phyloP scores from a whole-genome alignment of 2,329 filamentous ascomycete genomes.

The Pseudogymnoascus sp. region DNA sequence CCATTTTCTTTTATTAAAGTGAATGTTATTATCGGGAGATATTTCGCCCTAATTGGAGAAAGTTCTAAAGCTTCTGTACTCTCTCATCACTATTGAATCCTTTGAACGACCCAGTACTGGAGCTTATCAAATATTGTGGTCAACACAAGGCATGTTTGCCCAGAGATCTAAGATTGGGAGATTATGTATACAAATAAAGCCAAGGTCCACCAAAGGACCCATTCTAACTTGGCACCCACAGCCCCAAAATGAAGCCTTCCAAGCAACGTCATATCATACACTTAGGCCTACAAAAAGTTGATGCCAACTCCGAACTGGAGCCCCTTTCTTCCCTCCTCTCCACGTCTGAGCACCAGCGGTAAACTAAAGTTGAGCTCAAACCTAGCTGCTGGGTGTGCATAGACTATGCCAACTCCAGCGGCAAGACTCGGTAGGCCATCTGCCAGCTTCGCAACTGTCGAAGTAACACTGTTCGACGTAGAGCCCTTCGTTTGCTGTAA shows the following conservation, averaged over 20 bases:
- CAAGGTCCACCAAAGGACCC: not conserved
- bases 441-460: slow-evolving; percentile 61
- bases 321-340: slow-evolving; percentile 85
- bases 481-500: slow-evolving; percentile 48
- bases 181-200: not conserved
- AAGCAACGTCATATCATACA: slow-evolving; percentile 1
- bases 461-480: slow-evolving; percentile 27
- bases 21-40: not conserved
- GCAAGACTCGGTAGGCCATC: slow-evolving; percentile 76
- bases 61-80: not conserved
- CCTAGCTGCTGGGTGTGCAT: slow-evolving; percentile 84
- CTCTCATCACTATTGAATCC: too few species aligned
- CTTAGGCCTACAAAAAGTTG: slow-evolving; percentile 65
- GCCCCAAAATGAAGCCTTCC: not conserved
- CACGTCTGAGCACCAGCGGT: slow-evolving; percentile 70
- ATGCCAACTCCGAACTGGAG: slow-evolving; percentile 94
- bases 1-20: not conserved
- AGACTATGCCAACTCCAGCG: slow-evolving; percentile 83
- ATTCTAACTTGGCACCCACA: not conserved
- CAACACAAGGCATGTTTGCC: not conserved
- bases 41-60: not conserved
- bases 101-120: not conserved
- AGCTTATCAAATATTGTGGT: not conserved
- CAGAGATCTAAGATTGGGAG: slow-evolving; percentile 7
- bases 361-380: slow-evolving; percentile 96